Evolutionary conservation across 2,329 filamentous ascomycete genomes (phyloP), one percentile per base, ranked within the genome.

Genomic region (Pseudocercospora vitis): DNA sequence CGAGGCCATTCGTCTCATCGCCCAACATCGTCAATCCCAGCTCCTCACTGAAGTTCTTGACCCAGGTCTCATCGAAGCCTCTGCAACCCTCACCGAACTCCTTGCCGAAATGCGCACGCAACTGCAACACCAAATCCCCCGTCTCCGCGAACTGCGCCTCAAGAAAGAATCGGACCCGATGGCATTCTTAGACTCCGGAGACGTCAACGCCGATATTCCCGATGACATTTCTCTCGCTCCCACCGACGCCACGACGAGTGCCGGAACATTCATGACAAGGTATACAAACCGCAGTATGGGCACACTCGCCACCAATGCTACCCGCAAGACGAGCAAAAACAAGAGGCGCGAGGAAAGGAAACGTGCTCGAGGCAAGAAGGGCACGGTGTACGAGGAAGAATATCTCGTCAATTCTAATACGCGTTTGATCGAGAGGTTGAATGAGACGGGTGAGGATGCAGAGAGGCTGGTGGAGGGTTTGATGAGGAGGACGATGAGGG

Each of bases 351-450:
- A 99, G 72, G 94, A 99, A 77, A 85, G 95, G 71, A 99, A 99
- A 80, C 84, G 92, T 12, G 94, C 94, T 0, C 79, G 90, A 6
- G 94, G 94, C 19, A 92, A 96, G 71, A 97, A 97, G 77, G 94
- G 94, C 8, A 96, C 89, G 12, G 89, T 99, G 4, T 99, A 99
- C 71, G 94, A 99, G 71, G 92, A 97, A 68, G 94, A 97, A 72
- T 99, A 99, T 71, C 81, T 99, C 4, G 86, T 96, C 54, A 94
- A 91, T 70, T 92, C 87, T 62, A 85, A 97, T 29, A 82, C 86
- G 9, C 80, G 94, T 19, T 78, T 99, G 28, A 82, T 96, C 11
- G 90, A 95, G 70, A 81, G 91, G 29, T 83, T 96, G 18, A 90
- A 91, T 70, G 78, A 78, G 18, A 80, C 86, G 2, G 81, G 84